Conservation (phyloP, 2,329 filamentous ascomycete species). For the Penicillium capsulatum region DNA sequence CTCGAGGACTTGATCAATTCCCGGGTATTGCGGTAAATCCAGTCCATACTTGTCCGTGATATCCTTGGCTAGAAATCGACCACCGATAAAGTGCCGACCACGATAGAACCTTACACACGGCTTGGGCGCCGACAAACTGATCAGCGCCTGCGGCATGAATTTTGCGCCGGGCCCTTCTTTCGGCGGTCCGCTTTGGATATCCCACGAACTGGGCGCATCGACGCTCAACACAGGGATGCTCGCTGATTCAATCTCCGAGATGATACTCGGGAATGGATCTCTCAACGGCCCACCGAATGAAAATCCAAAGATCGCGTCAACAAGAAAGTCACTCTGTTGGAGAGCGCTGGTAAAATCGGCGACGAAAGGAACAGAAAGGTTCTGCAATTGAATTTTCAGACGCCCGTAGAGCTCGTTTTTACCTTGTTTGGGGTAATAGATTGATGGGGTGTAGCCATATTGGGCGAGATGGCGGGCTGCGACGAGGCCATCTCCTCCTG, state of each 20-base stretch:
- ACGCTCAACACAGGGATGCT: conserved; percentile 77
- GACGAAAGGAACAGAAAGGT: conserved; percentile 77
- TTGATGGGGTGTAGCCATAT: conserved; percentile 81
- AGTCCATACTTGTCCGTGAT: conserved; percentile 84
- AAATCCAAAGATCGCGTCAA: conserved; percentile 96
- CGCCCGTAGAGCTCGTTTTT: conserved; percentile 89
- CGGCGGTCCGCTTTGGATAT: conserved; percentile 82
- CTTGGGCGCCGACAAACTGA: conserved; percentile 91
- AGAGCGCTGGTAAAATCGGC: conserved; percentile 70
- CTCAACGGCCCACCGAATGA: conserved; percentile 87
- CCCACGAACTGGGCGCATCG: conserved; percentile 91
- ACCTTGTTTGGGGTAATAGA: conserved; percentile 90
- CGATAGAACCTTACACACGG: conserved; percentile 78
- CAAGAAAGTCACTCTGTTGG: conserved; percentile 67
- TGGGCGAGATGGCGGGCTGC: conserved; percentile 87
- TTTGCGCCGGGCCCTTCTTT: conserved; percentile 68
- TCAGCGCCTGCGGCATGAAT: conserved; percentile 74
- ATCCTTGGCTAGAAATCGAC: conserved; percentile 73
- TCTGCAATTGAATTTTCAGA: conserved; percentile 75
- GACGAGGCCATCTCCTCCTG: conserved; percentile 90
- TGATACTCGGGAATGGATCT: conserved; percentile 83
- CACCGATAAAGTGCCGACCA: conserved; percentile 88
- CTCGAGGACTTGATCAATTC: conserved; percentile 86
- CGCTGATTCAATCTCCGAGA: conserved; percentile 69
- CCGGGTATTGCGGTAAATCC: conserved; percentile 76